Evolutionary conservation across 495 filamentous ascomycete genomes (phyloP), one percentile per base, ranked within the genome.

Genomic region (Penicillium turbatum): DNA sequence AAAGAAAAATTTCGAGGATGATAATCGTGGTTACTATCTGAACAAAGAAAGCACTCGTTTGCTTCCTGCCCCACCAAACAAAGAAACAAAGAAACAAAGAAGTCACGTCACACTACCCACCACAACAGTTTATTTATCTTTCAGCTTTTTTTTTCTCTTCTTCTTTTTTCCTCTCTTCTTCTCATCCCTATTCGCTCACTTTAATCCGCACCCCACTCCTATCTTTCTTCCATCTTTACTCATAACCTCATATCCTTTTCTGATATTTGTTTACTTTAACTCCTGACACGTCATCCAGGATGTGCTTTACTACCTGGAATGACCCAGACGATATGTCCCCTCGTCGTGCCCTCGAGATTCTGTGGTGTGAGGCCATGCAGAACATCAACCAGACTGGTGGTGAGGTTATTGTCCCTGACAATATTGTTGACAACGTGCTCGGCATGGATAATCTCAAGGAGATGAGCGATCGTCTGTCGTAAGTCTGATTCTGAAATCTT

Each of bases 41-140:
- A 51, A 51, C 48, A 51, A 51, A 51, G 48, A 51, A 50, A 51
- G 5, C 21, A 35, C 30, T 24, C 9, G 17, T 34, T 15, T 40
- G 12, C 6, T 34, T 19, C 9, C 34, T 48, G 3, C 21, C 32
- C 34, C 8, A 6, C 5, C 2, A 46, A 46, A 46, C 30, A 35
- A 46, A 46, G 43, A 46, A 46, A 46, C 2, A 24, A 24, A 24
- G 21, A 24, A 24, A 24, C 2, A 24, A 24, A 24, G 21, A 24
- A 24, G 15, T 2, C 15, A 11, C 11, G 34, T 2, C 16, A 10
- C 2, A 24, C 2, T 24, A 24, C 21, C 21, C 21, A n/a, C 21
- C 21, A 2, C 21, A 4, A 24, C 21, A 2, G 4, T 41, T 41
- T 35, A 3, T 35, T 51, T 32, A 49, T 13, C 12, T 16, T 24